Conservation (phyloP, 306 rosid genomes). For the Senna tora region DNA sequence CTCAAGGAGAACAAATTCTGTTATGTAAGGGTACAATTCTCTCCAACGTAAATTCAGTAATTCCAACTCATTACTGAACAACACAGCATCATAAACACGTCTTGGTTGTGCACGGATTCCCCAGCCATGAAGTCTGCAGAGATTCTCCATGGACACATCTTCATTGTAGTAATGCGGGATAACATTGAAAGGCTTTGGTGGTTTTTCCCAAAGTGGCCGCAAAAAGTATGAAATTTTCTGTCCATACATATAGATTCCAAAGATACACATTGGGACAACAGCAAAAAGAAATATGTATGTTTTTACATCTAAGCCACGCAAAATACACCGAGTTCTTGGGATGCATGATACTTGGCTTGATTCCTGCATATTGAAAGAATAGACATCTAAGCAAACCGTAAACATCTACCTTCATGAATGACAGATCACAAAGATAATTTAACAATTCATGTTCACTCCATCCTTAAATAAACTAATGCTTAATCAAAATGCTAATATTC, state of each 20-base stretch:
- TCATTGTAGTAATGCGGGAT: conserved; percentile 77
- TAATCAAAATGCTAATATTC: background rate
- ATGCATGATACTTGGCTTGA: conserved; percentile 59
- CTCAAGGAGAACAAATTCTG: conserved; percentile 80
- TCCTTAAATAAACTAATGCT: background rate
- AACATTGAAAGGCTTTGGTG: conserved; percentile 76
- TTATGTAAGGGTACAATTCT: conserved; percentile 78
- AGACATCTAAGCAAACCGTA: conserved; percentile 9
- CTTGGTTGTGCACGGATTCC: conserved; percentile 73
- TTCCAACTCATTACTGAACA: conserved; percentile 85
- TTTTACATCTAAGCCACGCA: conserved; percentile 74
- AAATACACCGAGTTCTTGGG: conserved; percentile 75
- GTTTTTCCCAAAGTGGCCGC: conserved; percentile 84
- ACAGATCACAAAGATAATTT: background rate
- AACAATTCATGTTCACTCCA: background rate
- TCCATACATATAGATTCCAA: conserved; percentile 70
- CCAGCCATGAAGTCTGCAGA: conserved; percentile 90
- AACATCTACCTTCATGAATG: background rate
- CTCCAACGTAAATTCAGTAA: conserved; percentile 77
- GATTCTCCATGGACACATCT: conserved; percentile 70
- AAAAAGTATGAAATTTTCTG: conserved; percentile 88
- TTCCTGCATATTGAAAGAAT: conserved; percentile 54
- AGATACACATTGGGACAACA: conserved; percentile 61
- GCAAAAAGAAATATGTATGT: conserved; percentile 63
- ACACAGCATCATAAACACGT: conserved; percentile 84